Base-by-base conservation (phyloP, 2,329 filamentous ascomycete genomes). In the Trichophyton mentagrophytes region DNA sequence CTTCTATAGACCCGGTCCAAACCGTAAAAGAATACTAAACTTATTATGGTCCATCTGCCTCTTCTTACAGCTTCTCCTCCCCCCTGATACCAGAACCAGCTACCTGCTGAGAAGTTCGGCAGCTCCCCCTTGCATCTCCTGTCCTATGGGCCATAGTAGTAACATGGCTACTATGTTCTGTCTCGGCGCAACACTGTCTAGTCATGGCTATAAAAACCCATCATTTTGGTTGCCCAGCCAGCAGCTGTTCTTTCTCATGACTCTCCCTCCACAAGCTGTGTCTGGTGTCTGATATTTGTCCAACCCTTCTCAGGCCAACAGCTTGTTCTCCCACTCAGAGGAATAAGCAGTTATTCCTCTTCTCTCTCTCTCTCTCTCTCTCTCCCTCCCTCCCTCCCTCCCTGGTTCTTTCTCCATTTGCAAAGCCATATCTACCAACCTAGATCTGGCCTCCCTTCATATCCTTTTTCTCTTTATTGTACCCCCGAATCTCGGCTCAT, bases 1-100 rank as follows among this genome's bases (percentile, higher is more conserved):
- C 42, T 59, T 59, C 57, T 49, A 59, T 59, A 59, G 57, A 59
- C 57, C 7, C 17, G 42, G 13, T 36, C 42, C 44, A 51, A 51
- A 51, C 33, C 22, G 27, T 42, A 47, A 59, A 49, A 25, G 33
- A 36, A 59, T 47, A 59, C 51, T 42, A 36, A 47, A 49, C 44
- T 22, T 56, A 27, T 38, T 57, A 20, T 44, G 40, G 55, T 57
- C 38, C 17, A 55, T 55, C 30, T 55, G 15, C 15, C n/a, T n/a
- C 22, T 13, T 55, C 20, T 13, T 15, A 8, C 22, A 30, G 4
- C n/a, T 36, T 4, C 9, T 25, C 22, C 11, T 13, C 46, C 9
- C 22, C 22, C 22, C 20, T 36, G 7, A 25, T 53, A 53, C 27
- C 17, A 15, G 15, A 22, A 11, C 17, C 46, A 27, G 13, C 17